phyloP scores from a whole-genome alignment of 2,329 filamentous ascomycete genomes.

The Diaporthe sp. region DNA sequence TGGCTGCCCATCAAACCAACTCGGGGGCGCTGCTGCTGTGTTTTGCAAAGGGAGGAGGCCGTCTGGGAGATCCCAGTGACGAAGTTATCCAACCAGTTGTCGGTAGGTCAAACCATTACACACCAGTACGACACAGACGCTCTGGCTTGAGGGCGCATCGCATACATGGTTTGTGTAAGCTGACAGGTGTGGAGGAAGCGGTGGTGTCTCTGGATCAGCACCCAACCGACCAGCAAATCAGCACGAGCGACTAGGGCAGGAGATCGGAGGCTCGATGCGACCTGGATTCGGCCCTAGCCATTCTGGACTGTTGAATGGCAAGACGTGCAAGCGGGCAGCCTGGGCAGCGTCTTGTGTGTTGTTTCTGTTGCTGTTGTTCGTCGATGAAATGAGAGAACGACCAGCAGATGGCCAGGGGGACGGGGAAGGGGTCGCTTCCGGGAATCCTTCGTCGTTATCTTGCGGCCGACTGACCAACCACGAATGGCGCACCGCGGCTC shows the following conservation, averaged over 20 bases:
- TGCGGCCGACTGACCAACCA: constrained; percentile 12
- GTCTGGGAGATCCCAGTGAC: too few relatives aligned
- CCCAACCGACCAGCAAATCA: background rate
- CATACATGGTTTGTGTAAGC: background rate
- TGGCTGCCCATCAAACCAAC: background rate
- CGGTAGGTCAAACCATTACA: background rate
- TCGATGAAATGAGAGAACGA: constrained; percentile 22
- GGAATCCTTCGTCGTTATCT: constrained; percentile 31
- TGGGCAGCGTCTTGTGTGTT: background rate
- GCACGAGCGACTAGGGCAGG: background rate
- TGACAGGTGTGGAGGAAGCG: constrained; percentile 6
- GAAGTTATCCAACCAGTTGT: background rate
- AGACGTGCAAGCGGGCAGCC: background rate
- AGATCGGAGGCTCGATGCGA: background rate
- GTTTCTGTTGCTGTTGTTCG: background rate
- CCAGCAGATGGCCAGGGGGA: too few relatives aligned
- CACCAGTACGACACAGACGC: background rate
- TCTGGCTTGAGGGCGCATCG: background rate
- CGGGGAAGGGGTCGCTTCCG: background rate
- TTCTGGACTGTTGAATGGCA: background rate
- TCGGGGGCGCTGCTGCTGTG: background rate
- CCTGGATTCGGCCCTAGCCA: background rate
- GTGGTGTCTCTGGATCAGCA: background rate
- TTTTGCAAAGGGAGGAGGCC: background rate
- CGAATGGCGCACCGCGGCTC: background rate